Evolutionary conservation across 1,284 basidiomycete species (phyloP).

Genomic region (Irpex sp.): DNA sequence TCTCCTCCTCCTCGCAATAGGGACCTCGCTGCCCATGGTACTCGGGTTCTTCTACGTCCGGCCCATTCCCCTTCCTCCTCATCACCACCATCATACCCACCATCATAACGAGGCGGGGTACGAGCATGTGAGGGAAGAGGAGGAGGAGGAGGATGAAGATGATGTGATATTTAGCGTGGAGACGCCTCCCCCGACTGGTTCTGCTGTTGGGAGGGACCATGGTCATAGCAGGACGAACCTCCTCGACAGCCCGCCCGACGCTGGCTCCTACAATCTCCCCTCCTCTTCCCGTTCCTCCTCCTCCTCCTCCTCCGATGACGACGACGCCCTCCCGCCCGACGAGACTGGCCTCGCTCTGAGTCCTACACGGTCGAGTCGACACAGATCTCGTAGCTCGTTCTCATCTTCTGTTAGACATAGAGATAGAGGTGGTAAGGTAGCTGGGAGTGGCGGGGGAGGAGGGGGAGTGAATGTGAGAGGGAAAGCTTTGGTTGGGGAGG

Average conservation of each 20-base stretch:
- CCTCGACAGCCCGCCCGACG: conserved; percentile 18
- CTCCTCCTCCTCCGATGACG: neutral
- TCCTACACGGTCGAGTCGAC: conserved; percentile 19
- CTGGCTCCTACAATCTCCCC: conserved; percentile 6
- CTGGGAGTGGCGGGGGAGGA: conserved; percentile 7
- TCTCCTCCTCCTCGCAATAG: conserved; percentile 65
- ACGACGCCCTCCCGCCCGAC: conserved; percentile 21
- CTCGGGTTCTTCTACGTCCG: conserved; percentile 62
- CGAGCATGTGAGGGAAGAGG: no score
- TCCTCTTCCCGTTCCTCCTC: no score
- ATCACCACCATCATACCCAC: neutral
- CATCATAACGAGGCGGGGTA: conserved; percentile 8
- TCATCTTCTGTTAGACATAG: conserved; percentile 16
- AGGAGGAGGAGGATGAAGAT: conserved; percentile 15
- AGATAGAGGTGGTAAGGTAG: neutral
- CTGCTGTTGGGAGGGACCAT: conserved; percentile 19
- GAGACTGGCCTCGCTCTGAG: conserved; percentile 24
- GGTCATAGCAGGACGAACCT: conserved; percentile 25
- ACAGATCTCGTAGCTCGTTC: conserved; percentile 21
- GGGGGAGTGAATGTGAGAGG: conserved; percentile 43
- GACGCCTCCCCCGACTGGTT: conserved; percentile 14
- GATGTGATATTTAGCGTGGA: conserved; percentile 16
- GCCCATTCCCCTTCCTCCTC: conserved; percentile 47
- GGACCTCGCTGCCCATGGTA: conserved; percentile 68
- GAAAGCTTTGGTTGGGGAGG: conserved; percentile 38